Evolutionary conservation across 331 rosid species (phyloP).

Genomic region (Malus hybrid): DNA sequence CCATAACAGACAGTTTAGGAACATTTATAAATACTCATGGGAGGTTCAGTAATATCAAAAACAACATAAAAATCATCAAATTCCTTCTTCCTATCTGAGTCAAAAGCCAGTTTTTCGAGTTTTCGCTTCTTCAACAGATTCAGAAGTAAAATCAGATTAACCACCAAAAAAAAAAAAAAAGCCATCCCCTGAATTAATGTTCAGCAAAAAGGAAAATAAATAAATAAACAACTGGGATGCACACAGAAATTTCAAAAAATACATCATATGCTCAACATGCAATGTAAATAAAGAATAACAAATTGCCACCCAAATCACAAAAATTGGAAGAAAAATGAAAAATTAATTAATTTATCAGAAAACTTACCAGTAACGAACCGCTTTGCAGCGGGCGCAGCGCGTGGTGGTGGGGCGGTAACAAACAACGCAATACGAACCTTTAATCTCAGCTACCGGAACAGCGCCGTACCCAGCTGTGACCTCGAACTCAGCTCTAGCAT

Average conservation of each 20-base stretch:
- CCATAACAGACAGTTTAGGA: background rate
- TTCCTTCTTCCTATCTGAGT: background rate
- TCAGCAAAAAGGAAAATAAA: background rate
- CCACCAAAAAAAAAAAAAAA: background rate
- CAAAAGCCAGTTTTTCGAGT: background rate
- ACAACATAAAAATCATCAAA: background rate
- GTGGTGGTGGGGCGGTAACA: conserved; percentile 70
- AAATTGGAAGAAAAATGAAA: background rate
- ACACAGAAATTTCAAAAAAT: background rate
- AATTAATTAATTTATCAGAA: background rate
- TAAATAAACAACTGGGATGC: background rate
- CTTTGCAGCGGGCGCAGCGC: conserved; percentile 77
- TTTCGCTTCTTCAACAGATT: background rate
- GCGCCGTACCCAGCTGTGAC: conserved; percentile 28
- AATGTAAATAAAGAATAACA: background rate
- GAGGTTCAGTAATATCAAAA: background rate
- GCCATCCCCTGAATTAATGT: background rate
- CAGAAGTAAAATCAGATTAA: background rate
- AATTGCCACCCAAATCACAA: background rate
- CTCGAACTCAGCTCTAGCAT: conserved; percentile 72
- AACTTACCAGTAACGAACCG: conserved; percentile 86
- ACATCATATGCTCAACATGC: background rate
- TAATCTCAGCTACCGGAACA: conserved; percentile 10
- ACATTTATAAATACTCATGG: background rate
- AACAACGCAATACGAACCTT: conserved; percentile 46